Conservation (phyloP, 2,329 filamentous ascomycete species). For the Ophiocordyceps australis region DNA sequence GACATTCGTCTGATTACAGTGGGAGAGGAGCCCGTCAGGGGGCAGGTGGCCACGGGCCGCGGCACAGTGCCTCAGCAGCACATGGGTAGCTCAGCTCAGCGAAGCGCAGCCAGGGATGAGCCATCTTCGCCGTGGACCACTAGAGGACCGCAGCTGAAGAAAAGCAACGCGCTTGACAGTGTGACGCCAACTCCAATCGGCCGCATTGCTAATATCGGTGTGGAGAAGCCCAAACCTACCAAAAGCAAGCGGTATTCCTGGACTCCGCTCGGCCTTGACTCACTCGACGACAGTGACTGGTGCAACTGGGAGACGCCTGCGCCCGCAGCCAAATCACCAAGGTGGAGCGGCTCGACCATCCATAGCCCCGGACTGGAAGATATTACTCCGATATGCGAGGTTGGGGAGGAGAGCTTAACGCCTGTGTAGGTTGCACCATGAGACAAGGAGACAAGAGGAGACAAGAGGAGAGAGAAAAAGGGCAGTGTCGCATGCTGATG, state of each 20-base stretch:
- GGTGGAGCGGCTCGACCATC: conserved; percentile 47
- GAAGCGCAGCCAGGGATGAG: conserved; percentile 9
- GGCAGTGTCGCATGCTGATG: conserved; percentile 1
- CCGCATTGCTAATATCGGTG: conserved; percentile 8
- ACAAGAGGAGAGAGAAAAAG: too few relatives aligned
- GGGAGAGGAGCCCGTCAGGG: conserved; percentile 71
- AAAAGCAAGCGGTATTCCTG: conserved; percentile 39
- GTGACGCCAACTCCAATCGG: conserved; percentile 14
- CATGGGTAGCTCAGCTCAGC: conserved; percentile 4
- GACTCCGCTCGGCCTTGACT: conserved; percentile 38
- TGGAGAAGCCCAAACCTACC: conserved; percentile 17
- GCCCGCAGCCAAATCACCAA: conserved; percentile 34
- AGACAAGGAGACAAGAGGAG: too few relatives aligned
- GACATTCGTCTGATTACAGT: conserved; percentile 91
- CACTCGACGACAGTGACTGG: conserved; percentile 44
- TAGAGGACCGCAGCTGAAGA: conserved; percentile 30
- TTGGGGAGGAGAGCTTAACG: conserved; percentile 23
- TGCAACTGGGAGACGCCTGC: conserved; percentile 42
- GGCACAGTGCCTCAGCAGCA: conserved; percentile 4
- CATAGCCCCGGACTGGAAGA: conserved; percentile 21
- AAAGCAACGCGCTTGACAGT: conserved; percentile 8
- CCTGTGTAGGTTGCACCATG: conserved; percentile 29
- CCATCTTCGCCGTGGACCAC: too few relatives aligned
- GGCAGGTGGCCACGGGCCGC: conserved; percentile 9
- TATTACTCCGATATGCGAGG: conserved; percentile 26